phyloP scores from a whole-genome alignment of 495 filamentous ascomycete genomes.

The Talaromyces thailandensis region DNA sequence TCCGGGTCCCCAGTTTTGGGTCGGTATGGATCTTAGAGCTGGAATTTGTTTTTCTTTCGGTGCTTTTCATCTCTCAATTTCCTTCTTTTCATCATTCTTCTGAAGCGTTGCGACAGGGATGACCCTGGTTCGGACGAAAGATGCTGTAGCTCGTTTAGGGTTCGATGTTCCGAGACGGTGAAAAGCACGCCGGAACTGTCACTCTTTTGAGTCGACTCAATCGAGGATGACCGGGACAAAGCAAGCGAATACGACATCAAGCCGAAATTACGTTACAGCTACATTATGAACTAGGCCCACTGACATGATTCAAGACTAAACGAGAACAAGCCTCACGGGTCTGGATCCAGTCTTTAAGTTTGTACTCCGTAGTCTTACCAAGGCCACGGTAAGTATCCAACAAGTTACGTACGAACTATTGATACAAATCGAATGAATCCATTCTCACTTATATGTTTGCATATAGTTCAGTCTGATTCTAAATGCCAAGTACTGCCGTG shows the following conservation, averaged over 20 bases:
- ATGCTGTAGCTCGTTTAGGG: not conserved
- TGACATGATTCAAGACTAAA: not conserved
- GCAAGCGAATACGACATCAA: not conserved
- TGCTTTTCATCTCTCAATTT: not conserved
- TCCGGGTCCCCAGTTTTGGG: not conserved
- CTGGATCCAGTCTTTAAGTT: not conserved
- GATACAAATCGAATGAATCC: not conserved
- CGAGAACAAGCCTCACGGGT: not conserved
- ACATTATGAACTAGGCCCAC: not conserved
- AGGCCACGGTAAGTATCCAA: not conserved
- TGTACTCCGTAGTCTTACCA: not conserved
- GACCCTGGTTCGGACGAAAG: not conserved
- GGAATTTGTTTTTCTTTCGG: not conserved
- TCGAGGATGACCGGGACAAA: not conserved
- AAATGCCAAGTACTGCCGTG: not conserved
- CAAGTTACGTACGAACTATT: not conserved
- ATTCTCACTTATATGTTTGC: not conserved
- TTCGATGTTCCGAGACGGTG: not conserved
- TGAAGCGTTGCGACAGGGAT: not conserved
- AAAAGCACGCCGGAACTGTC: not conserved
- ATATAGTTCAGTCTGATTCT: not conserved
- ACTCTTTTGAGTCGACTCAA: not conserved
- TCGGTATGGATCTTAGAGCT: not conserved
- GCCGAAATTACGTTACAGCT: not conserved
- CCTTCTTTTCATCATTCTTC: not conserved